These are phyloP conservation scores for Lactarius evosmus DNA, from an alignment of 768 basidiomycete species.

Conservation along the genomic window DNA sequence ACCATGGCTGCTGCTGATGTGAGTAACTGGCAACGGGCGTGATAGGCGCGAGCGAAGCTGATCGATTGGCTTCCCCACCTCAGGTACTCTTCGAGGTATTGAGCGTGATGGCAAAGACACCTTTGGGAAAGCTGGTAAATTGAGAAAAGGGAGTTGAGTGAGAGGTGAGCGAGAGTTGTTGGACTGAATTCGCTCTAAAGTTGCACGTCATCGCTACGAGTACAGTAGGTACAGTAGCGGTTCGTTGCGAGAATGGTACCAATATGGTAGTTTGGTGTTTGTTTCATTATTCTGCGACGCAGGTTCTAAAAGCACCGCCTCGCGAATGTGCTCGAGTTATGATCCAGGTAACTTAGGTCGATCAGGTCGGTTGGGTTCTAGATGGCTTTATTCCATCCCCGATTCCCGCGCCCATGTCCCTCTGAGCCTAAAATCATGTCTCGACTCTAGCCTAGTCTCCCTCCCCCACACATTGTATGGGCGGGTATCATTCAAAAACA, in stretches of 20 bases:
- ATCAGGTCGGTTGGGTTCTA: neutral
- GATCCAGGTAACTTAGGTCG: neutral
- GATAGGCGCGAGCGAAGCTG: neutral
- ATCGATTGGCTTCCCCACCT: neutral
- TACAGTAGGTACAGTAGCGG: neutral
- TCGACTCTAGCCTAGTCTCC: neutral
- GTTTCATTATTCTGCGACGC: neutral
- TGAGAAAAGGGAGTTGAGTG: conserved; percentile 9
- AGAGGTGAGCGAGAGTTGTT: neutral
- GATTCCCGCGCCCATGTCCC: too few species aligned
- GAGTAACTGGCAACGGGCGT: conserved; percentile 29
- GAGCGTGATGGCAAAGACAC: conserved; percentile 78
- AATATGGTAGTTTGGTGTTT: neutral
- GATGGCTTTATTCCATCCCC: too few species aligned
- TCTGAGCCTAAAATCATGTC: too few species aligned
- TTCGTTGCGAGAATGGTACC: neutral
- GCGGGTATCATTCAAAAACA: neutral
- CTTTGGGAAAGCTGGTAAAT: conserved; percentile 53
- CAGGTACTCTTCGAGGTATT: conserved; percentile 73
- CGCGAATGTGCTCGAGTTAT: neutral
- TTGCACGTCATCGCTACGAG: neutral
- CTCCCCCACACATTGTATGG: neutral
- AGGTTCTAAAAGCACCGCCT: neutral
- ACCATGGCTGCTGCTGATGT: conserved; percentile 63
- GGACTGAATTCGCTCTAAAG: too few species aligned